Conservation (phyloP, 2,329 filamentous ascomycete genomes). For the Trichoderma hamatum region DNA sequence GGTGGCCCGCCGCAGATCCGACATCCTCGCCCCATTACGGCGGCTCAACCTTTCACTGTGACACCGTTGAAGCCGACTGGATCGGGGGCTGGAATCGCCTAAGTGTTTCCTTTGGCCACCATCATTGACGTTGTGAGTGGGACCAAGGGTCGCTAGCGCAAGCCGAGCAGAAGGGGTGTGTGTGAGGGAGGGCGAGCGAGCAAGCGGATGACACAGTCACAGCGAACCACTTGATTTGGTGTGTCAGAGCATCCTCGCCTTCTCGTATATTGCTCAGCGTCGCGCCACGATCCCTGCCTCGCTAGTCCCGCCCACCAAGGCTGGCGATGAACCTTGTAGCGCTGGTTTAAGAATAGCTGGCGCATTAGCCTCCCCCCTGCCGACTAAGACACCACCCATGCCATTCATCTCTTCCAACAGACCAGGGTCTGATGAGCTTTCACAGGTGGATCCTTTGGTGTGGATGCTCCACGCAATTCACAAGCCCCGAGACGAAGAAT, state of each 20-base stretch:
- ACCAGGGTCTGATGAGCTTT: constrained; percentile 37
- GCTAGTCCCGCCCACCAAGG: constrained; percentile 36
- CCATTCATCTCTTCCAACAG: constrained; percentile 41
- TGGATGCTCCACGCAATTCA: constrained; percentile 45
- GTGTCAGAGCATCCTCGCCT: constrained; percentile 55
- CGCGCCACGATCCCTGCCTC: constrained; percentile 41
- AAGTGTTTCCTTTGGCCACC: constrained; percentile 26
- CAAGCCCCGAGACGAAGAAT: constrained; percentile 35
- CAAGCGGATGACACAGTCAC: constrained; percentile 37
- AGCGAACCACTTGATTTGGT: constrained; percentile 48
- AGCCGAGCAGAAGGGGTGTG: constrained; percentile 33
- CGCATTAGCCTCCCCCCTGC: constrained; percentile 41
- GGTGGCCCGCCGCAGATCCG: constrained; percentile 29
- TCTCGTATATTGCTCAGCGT: constrained; percentile 55
- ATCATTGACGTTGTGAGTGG: constrained; percentile 30
- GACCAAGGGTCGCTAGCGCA: constrained; percentile 36
- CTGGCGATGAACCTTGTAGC: constrained; percentile 43
- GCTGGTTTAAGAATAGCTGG: constrained; percentile 50
- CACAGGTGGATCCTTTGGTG: constrained; percentile 36
- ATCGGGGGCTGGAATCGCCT: constrained; percentile 29
- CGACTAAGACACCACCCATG: constrained; percentile 42
- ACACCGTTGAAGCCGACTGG: constrained; percentile 29
- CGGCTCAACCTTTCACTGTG: constrained; percentile 27
- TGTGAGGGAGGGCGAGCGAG: constrained; percentile 30
- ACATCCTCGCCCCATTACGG: constrained; percentile 28